A percentile compares a stretch with the other conserved stretches of the same genome.
These are phyloP conservation scores for Parasitella parasitica DNA, from an alignment of 371 early-diverging fungal genomes.

Conservation along the genomic window DNA sequence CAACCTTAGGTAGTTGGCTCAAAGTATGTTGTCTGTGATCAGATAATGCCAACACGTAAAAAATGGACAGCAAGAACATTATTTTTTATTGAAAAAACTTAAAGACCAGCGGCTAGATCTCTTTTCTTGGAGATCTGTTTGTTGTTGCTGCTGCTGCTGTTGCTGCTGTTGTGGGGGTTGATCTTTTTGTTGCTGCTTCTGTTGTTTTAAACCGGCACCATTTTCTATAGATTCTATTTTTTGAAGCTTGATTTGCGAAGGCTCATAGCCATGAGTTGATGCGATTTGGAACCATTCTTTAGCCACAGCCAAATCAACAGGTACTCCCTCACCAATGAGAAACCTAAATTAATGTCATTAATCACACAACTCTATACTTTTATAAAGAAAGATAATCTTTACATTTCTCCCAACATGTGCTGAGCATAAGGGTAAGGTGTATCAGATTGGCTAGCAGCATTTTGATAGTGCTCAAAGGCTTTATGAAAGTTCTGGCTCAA, in stretches of 20 bases:
- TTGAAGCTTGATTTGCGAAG: constrained; percentile 32
- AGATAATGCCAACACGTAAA: too few species aligned
- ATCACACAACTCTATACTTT: too few species aligned
- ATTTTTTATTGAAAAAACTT: constrained; percentile 26
- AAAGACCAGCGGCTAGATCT: constrained; percentile 44
- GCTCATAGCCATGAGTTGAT: constrained; percentile 47
- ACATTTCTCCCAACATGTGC: constrained; percentile 53
- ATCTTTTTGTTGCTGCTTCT: constrained; percentile 2
- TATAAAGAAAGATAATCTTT: constrained; percentile 10
- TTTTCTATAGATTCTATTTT: constrained; percentile 18
- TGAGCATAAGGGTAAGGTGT: constrained; percentile 44
- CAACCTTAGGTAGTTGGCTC: too few species aligned
- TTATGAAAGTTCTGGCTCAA: constrained; percentile 31
- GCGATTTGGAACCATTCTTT: constrained; percentile 50
- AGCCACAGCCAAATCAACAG: constrained; percentile 43
- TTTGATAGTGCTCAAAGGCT: constrained; percentile 46
- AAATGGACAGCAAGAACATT: too few species aligned
- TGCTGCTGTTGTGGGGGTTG: too few species aligned
- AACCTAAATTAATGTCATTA: constrained; percentile 26
- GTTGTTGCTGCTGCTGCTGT: background rate
- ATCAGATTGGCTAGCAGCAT: constrained; percentile 43
- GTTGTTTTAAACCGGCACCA: background rate
- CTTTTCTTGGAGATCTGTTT: constrained; percentile 19
- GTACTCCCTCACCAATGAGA: constrained; percentile 48
- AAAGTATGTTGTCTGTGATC: too few species aligned